These are phyloP conservation scores for Stagonosporopsis cucurbitacearum DNA, from an alignment of 2,329 filamentous ascomycete species.

Conservation along the genomic window DNA sequence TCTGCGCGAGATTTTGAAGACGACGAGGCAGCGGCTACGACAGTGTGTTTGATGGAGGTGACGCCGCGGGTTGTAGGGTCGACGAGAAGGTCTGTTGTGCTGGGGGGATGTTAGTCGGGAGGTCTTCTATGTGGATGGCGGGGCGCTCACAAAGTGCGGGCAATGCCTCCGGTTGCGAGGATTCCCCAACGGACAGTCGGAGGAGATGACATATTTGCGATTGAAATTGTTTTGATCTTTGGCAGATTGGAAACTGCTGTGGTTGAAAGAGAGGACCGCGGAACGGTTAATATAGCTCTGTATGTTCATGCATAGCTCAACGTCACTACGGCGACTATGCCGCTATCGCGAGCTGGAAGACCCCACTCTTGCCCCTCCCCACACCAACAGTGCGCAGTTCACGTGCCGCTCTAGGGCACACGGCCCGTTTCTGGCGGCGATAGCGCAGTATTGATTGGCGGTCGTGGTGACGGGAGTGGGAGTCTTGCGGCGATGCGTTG, in stretches of 20 bases:
- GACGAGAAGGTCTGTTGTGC: conserved; percentile 76
- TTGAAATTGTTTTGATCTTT: not conserved
- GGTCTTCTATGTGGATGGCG: conserved; percentile 19
- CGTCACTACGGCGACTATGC: conserved; percentile 13
- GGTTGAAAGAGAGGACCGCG: not conserved
- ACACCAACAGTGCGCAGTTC: not conserved
- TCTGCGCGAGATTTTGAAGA: conserved; percentile 72
- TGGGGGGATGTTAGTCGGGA: conserved; percentile 19
- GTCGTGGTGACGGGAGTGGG: not conserved
- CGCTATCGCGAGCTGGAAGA: conserved; percentile 5
- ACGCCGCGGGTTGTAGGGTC: conserved; percentile 74
- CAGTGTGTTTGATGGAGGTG: conserved; percentile 74
- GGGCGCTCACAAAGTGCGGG: conserved; percentile 51
- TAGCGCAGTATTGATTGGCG: conserved; percentile 4
- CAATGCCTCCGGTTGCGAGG: conserved; percentile 58
- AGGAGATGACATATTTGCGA: conserved; percentile 40
- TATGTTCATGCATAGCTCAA: conserved; percentile 7
- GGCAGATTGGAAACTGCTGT: not conserved
- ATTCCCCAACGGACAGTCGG: conserved; percentile 54
- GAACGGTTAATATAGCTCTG: conserved; percentile 16
- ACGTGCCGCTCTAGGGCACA: not conserved
- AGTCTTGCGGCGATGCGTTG: not conserved
- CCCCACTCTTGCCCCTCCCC: conserved; percentile 20
- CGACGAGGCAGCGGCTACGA: conserved; percentile 82
- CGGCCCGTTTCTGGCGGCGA: not conserved